Conservation (phyloP, 129 eudicot genomes). For the Smallanthus sonchifolius region DNA sequence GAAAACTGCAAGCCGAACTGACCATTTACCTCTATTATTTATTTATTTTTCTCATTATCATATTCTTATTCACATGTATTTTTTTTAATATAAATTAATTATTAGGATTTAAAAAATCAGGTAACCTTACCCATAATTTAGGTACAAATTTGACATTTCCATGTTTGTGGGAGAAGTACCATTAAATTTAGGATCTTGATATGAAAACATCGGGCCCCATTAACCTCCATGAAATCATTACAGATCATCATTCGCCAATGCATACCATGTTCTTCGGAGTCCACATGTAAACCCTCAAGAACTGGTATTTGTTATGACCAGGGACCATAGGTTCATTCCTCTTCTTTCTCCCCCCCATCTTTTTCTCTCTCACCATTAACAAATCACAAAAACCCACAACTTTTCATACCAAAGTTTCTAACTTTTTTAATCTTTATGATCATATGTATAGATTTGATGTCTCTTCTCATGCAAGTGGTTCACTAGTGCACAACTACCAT, state of each 20-base stretch:
- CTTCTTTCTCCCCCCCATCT: conserved; percentile 26
- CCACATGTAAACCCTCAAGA: conserved; percentile 22
- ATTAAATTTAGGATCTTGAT: conserved; percentile 33
- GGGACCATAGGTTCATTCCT: conserved; percentile 6
- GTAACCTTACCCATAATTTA: no score
- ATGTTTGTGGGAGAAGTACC: conserved; percentile 18
- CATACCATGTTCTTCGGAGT: not conserved
- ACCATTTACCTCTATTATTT: no score
- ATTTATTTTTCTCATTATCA: no score
- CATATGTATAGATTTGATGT: conserved; percentile 1
- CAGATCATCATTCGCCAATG: not conserved
- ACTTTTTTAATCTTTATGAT: not conserved
- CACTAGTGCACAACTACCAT: conserved; percentile 8
- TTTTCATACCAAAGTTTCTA: conserved; percentile 7
- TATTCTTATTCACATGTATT: no score
- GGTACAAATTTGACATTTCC: not conserved
- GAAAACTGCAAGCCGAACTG: no score
- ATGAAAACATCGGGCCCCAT: not conserved
- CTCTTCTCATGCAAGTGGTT: conserved; percentile 10
- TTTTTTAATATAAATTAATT: no score
- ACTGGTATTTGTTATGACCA: conserved; percentile 27
- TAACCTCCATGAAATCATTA: not conserved
- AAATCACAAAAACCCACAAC: conserved; percentile 4
- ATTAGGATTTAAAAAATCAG: no score
- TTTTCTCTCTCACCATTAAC: conserved; percentile 13